Base-by-base conservation (phyloP, 1,139 yeast genomes). In the Neolecta irregularis region DNA sequence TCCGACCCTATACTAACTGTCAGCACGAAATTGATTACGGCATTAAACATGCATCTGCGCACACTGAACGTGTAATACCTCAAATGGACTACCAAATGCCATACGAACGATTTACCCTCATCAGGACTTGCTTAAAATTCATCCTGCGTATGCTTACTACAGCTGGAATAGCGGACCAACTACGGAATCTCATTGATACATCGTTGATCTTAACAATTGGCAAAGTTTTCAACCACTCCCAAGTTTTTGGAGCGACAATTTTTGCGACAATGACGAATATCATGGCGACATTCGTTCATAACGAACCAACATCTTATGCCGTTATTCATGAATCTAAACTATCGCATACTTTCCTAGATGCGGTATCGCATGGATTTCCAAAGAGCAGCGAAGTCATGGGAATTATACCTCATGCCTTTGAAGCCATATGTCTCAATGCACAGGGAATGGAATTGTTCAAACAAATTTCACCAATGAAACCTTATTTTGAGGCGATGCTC, bases 241-340 rank as follows among this genome's bases (percentile, higher is more conserved):
- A 54, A 1, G 53, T 68, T 0, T 80, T 83, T 58, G 94, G 94
- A 0, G 71, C 74, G 22, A 65, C 70, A 16, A 57, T 80, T n/a
- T 55, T 79, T 13, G 64, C 81, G 3, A 28, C 22, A 13, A 67
- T 81, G 0, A 56, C 85, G 25, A 78, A 72, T 45, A 69, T 76
- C 15, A 65, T 83, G 17, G 69, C 76, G 32, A 69, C 69, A 23
- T 79, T 83, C 44, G 72, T 85, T 33, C 91, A 85, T 51, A 79
- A 78, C 46, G 96, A 85, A 48, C 94, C 96, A 3, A 81, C 95
- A 0, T 81, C 93, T 3, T 83, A 68, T 49, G 67, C 80, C 2
- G 76, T 85, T 33, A 64, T 85, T 47, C 73, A 70, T 34, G 96
- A 85, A 52, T 78, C 92, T 0, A 69, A 72, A 1, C 71, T 80